Evolutionary conservation across 768 basidiomycete species (phyloP).

Genomic region (Russula emetica): DNA sequence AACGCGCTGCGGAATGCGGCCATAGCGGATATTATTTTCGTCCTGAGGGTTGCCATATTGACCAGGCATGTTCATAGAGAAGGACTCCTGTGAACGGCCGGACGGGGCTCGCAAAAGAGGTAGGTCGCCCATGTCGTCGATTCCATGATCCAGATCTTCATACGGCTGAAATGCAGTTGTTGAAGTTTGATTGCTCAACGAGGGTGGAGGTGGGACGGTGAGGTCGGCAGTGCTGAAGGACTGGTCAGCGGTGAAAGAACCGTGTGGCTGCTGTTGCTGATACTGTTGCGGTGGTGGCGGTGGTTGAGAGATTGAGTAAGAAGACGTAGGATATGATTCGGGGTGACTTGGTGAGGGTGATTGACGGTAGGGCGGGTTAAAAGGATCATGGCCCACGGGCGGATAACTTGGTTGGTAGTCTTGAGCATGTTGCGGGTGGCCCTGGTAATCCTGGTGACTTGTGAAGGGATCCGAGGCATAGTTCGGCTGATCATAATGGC

Average conservation of each 20-base stretch:
- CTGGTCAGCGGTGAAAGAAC: background rate
- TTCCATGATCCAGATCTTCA: slow-evolving; percentile 34
- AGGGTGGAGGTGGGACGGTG: slow-evolving; percentile 24
- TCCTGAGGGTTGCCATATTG: slow-evolving; percentile 38
- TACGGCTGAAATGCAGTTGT: slow-evolving; percentile 30
- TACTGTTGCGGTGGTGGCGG: slow-evolving; percentile 10
- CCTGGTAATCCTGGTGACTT: slow-evolving; percentile 30
- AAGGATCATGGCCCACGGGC: slow-evolving; percentile 28
- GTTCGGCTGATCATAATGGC: slow-evolving; percentile 35
- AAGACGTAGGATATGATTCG: slow-evolving; percentile 14
- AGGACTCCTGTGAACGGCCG: slow-evolving; percentile 22
- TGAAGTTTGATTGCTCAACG: slow-evolving; percentile 17
- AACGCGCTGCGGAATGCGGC: slow-evolving; percentile 85
- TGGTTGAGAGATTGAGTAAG: slow-evolving; percentile 18
- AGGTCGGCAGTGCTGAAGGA: slow-evolving; percentile 22
- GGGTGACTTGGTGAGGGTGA: slow-evolving; percentile 32
- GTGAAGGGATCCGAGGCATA: slow-evolving; percentile 43
- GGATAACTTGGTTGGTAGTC: slow-evolving; percentile 26
- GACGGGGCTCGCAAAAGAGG: slow-evolving; percentile 47
- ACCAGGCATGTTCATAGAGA: slow-evolving; percentile 42
- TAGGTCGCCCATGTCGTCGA: slow-evolving; percentile 56
- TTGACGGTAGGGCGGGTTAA: slow-evolving; percentile 23
- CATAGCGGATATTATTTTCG: slow-evolving; percentile 71
- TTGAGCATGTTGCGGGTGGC: slow-evolving; percentile 26
- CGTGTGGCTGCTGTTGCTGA: background rate